These are phyloP conservation scores for Tricholoma sp. DNA, from an alignment of 768 basidiomycete genomes.

Conservation along the genomic window DNA sequence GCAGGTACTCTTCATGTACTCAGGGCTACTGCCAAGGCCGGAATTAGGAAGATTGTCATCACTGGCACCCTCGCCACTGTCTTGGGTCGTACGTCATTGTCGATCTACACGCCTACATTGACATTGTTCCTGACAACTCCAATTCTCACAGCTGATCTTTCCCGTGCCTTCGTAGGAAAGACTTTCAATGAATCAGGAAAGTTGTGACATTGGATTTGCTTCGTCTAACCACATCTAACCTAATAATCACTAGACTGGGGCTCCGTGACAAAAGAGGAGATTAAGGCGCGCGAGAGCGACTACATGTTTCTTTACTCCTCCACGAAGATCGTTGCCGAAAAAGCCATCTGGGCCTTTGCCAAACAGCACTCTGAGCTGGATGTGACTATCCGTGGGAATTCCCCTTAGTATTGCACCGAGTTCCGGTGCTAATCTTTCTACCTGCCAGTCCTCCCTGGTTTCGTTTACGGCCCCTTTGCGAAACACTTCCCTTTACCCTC, in stretches of 20 bases:
- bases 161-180: not conserved
- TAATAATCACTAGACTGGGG: conserved; percentile 7
- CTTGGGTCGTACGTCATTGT: conserved; percentile 1
- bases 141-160: not conserved
- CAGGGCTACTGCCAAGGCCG: conserved; percentile 14
- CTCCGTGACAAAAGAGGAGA: conserved; percentile 2
- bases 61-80: conserved; percentile 13
- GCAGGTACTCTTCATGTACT: conserved; percentile 23
- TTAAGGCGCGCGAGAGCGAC: not conserved
- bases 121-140: not conserved
- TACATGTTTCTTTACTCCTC: conserved; percentile 28
- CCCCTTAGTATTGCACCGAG: not conserved
- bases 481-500: conserved; percentile 25
- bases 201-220: not conserved
- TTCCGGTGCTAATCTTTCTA: not conserved
- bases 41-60: conserved; percentile 17
- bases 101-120: not conserved
- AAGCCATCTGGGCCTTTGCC: conserved; percentile 34
- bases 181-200: conserved; percentile 1
- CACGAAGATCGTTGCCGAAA: conserved; percentile 33
- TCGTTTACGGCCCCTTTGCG: conserved; percentile 33
- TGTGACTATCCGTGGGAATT: conserved; percentile 26
- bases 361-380: conserved; percentile 27
- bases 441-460: conserved; percentile 29
- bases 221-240: not conserved